Evolutionary conservation across 306 rosid species (phyloP).

Genomic region (Quercus cerris): DNA sequence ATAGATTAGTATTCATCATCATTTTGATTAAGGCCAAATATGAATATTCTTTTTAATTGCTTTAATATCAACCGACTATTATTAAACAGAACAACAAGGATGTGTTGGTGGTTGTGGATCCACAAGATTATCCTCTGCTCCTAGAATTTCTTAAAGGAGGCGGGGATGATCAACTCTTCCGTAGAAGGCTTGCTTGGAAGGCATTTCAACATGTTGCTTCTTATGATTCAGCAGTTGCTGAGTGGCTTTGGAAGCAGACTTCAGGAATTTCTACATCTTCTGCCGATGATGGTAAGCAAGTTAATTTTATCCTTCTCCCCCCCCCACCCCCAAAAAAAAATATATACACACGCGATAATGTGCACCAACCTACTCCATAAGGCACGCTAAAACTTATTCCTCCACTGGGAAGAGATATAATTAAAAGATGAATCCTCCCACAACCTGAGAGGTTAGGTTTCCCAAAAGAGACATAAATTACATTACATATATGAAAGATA

Average conservation of each 20-base stretch:
- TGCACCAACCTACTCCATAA: not conserved
- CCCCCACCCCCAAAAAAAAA: not conserved
- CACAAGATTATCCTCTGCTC: conserved; percentile 76
- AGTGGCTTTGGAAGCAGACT: conserved; percentile 96
- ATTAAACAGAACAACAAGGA: conserved; percentile 78
- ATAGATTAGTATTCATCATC: not conserved
- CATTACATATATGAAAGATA: not conserved
- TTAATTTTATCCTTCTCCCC: not conserved
- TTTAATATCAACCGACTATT: conserved; percentile 14
- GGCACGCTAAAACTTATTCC: not conserved
- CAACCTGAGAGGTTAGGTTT: not conserved
- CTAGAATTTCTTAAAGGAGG: conserved; percentile 69
- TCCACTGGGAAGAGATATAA: not conserved
- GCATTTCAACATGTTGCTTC: conserved; percentile 91
- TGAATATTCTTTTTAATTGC: not conserved
- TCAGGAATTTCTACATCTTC: conserved; percentile 48
- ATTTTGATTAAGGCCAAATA: not conserved
- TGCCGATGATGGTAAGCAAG: not conserved
- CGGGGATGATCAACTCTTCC: conserved; percentile 57
- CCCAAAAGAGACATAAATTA: not conserved
- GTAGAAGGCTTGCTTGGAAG: conserved; percentile 89
- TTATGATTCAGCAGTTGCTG: conserved; percentile 88
- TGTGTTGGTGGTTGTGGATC: conserved; percentile 88
- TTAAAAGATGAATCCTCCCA: not conserved
- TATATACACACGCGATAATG: too few relatives aligned